A percentile compares a stretch with the other conserved stretches of the same genome.
Conservation (phyloP, 2,329 filamentous ascomycete species). For the Fusarium sp. region DNA sequence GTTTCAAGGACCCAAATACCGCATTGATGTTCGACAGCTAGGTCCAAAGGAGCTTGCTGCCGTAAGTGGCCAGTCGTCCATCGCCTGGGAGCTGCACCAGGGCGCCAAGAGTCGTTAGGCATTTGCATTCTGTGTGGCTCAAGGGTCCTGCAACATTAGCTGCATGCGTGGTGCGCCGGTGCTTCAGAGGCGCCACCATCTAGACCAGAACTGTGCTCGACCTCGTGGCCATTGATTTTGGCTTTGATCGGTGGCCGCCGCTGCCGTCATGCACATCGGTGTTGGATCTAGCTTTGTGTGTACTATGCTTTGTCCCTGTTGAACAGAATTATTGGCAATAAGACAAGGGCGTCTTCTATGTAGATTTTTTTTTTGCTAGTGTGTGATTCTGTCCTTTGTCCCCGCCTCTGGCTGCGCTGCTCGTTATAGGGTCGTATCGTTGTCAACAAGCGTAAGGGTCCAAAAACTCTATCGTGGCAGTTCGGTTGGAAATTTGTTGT, state of each 20-base stretch:
- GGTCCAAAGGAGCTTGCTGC: neutral
- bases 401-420: neutral
- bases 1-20: constrained; percentile 9
- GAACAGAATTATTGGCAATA: neutral
- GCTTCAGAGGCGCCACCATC: constrained; percentile 4
- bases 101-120: constrained; percentile 28
- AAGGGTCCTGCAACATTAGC: constrained; percentile 28
- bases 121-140: neutral
- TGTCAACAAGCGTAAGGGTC: constrained; percentile 22
- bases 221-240: constrained; percentile 18
- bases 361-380: neutral
- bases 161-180: constrained; percentile 12
- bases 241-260: constrained; percentile 18
- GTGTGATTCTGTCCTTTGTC: neutral
- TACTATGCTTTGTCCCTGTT: neutral
- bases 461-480: constrained; percentile 21
- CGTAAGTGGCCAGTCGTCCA: constrained; percentile 2
- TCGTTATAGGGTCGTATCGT: constrained; percentile 14
- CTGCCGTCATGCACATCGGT: neutral
- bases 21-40: constrained; percentile 23
- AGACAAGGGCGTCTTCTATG: neutral
- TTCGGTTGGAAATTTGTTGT: constrained; percentile 14
- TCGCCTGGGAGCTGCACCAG: constrained; percentile 3
- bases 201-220: constrained; percentile 11
- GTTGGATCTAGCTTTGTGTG: neutral